Percentiles rank a stretch among this genome's conserved stretches.
These are phyloP conservation scores for Aspergillus carlsbadensis DNA, from an alignment of 495 filamentous ascomycete genomes.

Conservation along the genomic window DNA sequence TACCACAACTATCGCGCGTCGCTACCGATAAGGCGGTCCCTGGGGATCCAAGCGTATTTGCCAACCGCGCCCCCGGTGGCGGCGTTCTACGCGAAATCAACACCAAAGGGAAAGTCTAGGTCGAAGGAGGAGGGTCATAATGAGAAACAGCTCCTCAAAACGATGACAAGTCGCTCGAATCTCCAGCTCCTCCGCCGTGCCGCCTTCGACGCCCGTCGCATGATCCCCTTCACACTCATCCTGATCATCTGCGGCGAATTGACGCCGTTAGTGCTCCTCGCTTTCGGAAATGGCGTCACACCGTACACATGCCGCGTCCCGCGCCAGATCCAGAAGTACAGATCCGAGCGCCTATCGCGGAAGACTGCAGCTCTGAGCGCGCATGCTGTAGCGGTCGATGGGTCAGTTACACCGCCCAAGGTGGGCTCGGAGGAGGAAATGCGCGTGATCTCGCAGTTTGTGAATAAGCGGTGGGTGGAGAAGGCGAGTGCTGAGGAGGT, in stretches of 20 bases:
- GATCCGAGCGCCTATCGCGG: constrained; percentile 45
- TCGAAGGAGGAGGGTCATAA: too few relatives aligned
- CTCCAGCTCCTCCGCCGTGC: constrained; percentile 67
- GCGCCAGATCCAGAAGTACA: constrained; percentile 60
- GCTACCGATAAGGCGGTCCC: constrained; percentile 31
- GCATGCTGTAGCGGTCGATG: constrained; percentile 11
- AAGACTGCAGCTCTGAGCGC: constrained; percentile 29
- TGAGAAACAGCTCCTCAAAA: not conserved
- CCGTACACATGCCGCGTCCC: constrained; percentile 83
- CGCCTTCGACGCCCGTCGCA: constrained; percentile 64
- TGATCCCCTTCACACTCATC: constrained; percentile 72
- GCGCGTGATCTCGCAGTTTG: constrained; percentile 25
- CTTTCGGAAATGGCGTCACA: constrained; percentile 65
- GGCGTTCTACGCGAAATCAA: constrained; percentile 5
- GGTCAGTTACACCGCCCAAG: constrained; percentile 12
- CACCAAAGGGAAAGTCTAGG: not conserved
- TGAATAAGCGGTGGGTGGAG: constrained; percentile 19
- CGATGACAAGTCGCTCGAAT: constrained; percentile 51
- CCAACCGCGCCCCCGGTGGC: constrained; percentile 36
- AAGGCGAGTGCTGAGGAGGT: constrained; percentile 26
- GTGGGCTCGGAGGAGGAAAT: constrained; percentile 27
- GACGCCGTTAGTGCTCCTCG: constrained; percentile 70
- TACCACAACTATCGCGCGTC: constrained; percentile 50
- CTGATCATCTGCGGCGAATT: constrained; percentile 80
- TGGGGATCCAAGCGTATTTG: constrained; percentile 29